These are phyloP conservation scores for Colletotrichum costaricense DNA, from an alignment of 2,329 filamentous ascomycete species.

Conservation along the genomic window DNA sequence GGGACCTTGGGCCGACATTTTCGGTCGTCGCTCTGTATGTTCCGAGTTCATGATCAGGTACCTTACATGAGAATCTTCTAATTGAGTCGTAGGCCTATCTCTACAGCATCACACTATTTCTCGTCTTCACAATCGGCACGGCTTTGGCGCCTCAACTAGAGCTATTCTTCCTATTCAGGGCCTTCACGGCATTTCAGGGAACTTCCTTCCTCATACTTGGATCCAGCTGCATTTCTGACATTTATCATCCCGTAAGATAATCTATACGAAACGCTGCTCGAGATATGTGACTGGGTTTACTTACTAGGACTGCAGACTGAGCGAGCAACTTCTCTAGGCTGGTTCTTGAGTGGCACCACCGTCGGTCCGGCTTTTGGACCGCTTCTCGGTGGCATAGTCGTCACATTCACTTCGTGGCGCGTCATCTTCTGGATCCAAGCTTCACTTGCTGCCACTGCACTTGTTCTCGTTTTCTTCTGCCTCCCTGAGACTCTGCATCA, in stretches of 20 bases:
- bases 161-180: constrained; percentile 79
- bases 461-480: constrained; percentile 69
- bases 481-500: constrained; percentile 80
- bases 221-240: constrained; percentile 64
- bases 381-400: constrained; percentile 80
- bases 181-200: constrained; percentile 80
- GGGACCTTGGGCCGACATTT: constrained; percentile 77
- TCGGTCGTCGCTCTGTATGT: constrained; percentile 67
- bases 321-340: constrained; percentile 78
- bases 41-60: background rate
- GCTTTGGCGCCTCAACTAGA: constrained; percentile 77
- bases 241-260: constrained; percentile 51
- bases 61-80: background rate
- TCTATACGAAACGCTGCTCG: too few relatives aligned
- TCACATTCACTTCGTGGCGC: constrained; percentile 79
- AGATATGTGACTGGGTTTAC: background rate
- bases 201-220: constrained; percentile 81
- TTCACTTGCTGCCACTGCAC: constrained; percentile 74
- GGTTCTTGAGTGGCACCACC: constrained; percentile 78
- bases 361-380: constrained; percentile 78
- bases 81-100: constrained; percentile 61
- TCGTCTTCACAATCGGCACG: constrained; percentile 75
- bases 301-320: constrained; percentile 54
- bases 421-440: constrained; percentile 84
- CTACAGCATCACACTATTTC: constrained; percentile 71